Percentiles rank a stretch among this genome's conserved stretches.
Evolutionary conservation across 2,329 filamentous ascomycete species (phyloP).

Genomic region (Nakataea oryzae): DNA sequence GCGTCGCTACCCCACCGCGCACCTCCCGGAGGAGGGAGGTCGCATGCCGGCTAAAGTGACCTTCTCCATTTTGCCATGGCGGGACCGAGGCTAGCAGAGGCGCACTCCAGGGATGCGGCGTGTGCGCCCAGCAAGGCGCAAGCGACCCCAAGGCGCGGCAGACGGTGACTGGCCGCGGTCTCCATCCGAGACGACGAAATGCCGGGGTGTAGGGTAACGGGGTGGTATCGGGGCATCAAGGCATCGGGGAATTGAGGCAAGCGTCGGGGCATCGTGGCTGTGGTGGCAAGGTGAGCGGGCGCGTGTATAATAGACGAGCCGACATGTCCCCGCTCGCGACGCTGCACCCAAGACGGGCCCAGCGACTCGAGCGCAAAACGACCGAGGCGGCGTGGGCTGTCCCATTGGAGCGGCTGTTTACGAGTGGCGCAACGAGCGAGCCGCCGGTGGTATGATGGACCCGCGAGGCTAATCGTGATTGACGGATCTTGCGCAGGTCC

Average conservation of each 20-base stretch:
- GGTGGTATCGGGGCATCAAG: too few relatives aligned
- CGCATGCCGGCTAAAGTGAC: not conserved
- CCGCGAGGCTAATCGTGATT: not conserved
- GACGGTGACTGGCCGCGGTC: not conserved
- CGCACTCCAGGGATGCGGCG: too few relatives aligned
- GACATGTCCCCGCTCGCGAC: not conserved
- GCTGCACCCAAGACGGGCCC: not conserved
- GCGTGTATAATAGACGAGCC: too few relatives aligned
- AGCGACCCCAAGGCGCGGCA: not conserved
- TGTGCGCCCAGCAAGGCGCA: too few relatives aligned
- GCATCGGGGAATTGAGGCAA: not conserved
- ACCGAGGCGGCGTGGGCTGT: not conserved
- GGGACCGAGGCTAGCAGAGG: not conserved
- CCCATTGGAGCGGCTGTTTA: not conserved
- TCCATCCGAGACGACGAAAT: not conserved
- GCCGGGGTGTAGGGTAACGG: not conserved
- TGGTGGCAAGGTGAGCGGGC: not conserved
- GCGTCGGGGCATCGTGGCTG: not conserved
- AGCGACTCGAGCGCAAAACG: too few relatives aligned
- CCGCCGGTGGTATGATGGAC: too few relatives aligned
- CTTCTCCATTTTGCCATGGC: not conserved
- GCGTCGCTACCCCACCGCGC: not conserved
- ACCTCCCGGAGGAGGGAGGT: too few relatives aligned
- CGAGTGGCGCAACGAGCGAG: not conserved
- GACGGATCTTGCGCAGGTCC: not conserved